Conservation (phyloP, 1,284 basidiomycete species). For the Heterobasidion annosum region DNA sequence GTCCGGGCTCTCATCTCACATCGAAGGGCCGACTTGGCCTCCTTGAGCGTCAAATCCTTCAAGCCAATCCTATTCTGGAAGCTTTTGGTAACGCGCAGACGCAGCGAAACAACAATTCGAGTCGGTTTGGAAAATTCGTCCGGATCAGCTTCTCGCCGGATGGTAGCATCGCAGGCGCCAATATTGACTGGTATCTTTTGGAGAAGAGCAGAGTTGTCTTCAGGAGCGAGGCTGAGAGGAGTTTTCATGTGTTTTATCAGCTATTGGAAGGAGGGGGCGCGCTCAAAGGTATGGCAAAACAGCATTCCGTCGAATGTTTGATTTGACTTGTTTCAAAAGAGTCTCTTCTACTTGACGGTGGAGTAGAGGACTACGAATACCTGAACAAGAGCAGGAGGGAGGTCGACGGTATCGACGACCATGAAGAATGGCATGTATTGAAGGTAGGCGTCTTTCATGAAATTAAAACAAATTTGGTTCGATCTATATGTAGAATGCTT, state of each 20-base stretch:
- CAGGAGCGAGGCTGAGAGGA: slow-evolving; percentile 83
- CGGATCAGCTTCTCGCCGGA: slow-evolving; percentile 91
- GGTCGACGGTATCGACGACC: slow-evolving; percentile 93
- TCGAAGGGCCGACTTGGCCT: slow-evolving; percentile 74
- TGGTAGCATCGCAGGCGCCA: slow-evolving; percentile 95
- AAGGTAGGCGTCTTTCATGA: slow-evolving; percentile 36
- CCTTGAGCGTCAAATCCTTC: slow-evolving; percentile 93
- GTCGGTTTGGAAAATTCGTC: slow-evolving; percentile 98
- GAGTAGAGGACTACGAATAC: slow-evolving; percentile 82
- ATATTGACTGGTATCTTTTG: slow-evolving; percentile 98
- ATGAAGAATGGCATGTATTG: slow-evolving; percentile 79
- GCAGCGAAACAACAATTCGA: slow-evolving; percentile 97
- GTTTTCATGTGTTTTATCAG: slow-evolving; percentile 98
- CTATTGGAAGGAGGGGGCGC: slow-evolving; percentile 58
- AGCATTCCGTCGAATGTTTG: background rate
- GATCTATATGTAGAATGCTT: slow-evolving; percentile 43
- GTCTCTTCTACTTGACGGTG: slow-evolving; percentile 68
- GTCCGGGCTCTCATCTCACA: slow-evolving; percentile 36
- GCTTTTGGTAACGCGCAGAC: slow-evolving; percentile 99
- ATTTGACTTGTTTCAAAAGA: slow-evolving; percentile 33
- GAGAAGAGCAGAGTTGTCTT: slow-evolving; percentile 96
- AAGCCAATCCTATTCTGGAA: slow-evolving; percentile 97
- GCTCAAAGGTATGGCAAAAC: slow-evolving; percentile 47
- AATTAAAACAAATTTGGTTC: background rate
- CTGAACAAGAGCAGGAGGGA: slow-evolving; percentile 85